phyloP scores from a whole-genome alignment of 202 grass and related monocot genomes.

The Schoenoplectus triqueter region DNA sequence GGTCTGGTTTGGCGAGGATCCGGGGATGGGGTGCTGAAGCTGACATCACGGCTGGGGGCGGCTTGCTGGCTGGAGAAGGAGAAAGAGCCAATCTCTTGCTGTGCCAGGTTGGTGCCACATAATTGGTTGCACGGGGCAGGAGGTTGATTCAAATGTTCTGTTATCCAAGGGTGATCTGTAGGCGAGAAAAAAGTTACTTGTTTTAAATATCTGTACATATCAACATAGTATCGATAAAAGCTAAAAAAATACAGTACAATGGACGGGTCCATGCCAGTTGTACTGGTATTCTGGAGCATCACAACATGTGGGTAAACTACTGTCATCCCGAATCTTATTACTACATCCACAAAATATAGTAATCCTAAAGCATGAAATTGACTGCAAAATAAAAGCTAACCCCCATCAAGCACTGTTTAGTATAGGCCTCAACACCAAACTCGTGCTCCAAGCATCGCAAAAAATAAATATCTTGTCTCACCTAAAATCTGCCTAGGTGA shows the following conservation, averaged over 20 bases:
- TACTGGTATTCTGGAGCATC: neutral
- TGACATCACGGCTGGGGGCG: slow-evolving; percentile 60
- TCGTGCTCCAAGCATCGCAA: neutral
- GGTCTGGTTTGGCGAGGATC: slow-evolving; percentile 42
- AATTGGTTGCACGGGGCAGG: slow-evolving; percentile 41
- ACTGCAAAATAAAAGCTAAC: neutral
- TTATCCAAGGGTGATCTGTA: slow-evolving; percentile 89
- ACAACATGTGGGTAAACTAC: neutral
- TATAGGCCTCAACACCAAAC: neutral
- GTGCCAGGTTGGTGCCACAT: slow-evolving; percentile 36
- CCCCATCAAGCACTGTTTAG: neutral
- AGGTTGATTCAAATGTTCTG: slow-evolving; percentile 53
- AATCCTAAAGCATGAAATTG: neutral
- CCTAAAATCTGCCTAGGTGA: slow-evolving; percentile 75
- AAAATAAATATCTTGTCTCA: slow-evolving; percentile 41
- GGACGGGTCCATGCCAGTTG: neutral
- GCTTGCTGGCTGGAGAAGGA: slow-evolving; percentile 59
- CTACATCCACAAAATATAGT: neutral
- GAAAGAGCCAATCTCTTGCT: slow-evolving; percentile 50
- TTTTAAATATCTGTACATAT: slow-evolving; percentile 25
- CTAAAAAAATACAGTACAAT: neutral
- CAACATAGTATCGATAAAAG: slow-evolving; percentile 7
- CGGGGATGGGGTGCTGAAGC: slow-evolving; percentile 57
- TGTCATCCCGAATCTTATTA: slow-evolving; percentile 2
- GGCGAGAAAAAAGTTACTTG: slow-evolving; percentile 16